Evolutionary conservation across 306 rosid species (phyloP), one percentile per base, ranked within the genome.

Genomic region (Rubus parviflorus): DNA sequence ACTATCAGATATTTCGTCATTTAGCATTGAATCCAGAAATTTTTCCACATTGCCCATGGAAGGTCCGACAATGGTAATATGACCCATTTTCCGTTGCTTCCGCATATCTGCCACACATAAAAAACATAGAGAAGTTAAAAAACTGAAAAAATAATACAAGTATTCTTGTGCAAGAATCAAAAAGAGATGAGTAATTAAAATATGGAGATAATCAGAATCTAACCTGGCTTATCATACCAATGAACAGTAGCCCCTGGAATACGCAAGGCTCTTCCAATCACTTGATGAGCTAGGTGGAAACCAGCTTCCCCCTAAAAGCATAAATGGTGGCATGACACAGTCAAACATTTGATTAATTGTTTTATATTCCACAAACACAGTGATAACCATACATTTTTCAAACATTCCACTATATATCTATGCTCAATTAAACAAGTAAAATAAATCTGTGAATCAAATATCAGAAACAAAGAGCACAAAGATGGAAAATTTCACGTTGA

Each of bases 211-310:
- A 73, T 46, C 30, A 81, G 75, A 85, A 80, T 38, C 81, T 82
- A 64, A 90, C 99, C 99, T 83, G 97, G 92, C 75, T 95, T 92
- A 68, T 92, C 90, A 78, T 95, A 95, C 99, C 99, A 95, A 91
- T 92, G 97, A 77, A 95, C 89, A 78, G 90, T 74, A 25, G 97
- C 96, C 60, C 97, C 89, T 20, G 93, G 86, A 76, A 86, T 78
- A 40, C 80, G 37, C 85, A 90, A 69, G 48, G 97, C 90, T 83
- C 89, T 90, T 77, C 58, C 80, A 57, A 90, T 90, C 74, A 90
- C 81, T 82, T 89, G 88, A 84, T 88, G 86, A 52, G 97, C 98
- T 85, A 88, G 76, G 48, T 15, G 64, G 84, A 92, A 88, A 83
- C 95, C 97, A 81, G 68, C 79, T 76, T 90, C 95, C 81, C 97